phyloP scores from a whole-genome alignment of 2,329 filamentous ascomycete genomes.

The Aspergillus sclerotialis region DNA sequence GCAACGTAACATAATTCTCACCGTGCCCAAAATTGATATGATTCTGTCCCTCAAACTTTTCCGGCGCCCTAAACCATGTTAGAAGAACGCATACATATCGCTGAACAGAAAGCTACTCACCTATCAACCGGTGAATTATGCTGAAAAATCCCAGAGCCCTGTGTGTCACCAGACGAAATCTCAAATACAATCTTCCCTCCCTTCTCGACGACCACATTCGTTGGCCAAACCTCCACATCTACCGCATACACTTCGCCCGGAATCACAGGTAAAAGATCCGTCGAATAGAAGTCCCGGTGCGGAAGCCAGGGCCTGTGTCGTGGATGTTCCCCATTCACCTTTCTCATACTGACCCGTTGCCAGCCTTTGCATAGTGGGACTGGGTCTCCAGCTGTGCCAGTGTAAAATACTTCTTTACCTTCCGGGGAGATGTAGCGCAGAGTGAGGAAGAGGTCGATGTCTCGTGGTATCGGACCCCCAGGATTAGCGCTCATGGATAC shows the following conservation, averaged over 20 bases:
- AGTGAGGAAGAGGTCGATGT: conserved; percentile 51
- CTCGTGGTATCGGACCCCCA: conserved; percentile 35
- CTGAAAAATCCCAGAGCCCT: conserved; percentile 44
- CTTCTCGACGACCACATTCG: conserved; percentile 28
- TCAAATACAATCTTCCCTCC: conserved; percentile 24
- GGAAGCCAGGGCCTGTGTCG: conserved; percentile 42
- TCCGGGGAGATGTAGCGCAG: conserved; percentile 44
- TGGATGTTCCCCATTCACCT: conserved; percentile 38
- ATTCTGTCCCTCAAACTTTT: conserved; percentile 41
- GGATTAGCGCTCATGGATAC: conserved; percentile 46
- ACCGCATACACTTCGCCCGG: conserved; percentile 45
- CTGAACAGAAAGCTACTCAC: conserved; percentile 10
- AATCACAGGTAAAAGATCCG: conserved; percentile 41
- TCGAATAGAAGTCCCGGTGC: conserved; percentile 45
- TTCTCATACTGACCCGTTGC: conserved; percentile 47
- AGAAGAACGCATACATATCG: conserved; percentile 1
- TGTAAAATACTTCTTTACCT: conserved; percentile 49
- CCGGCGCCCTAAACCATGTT: conserved; percentile 28
- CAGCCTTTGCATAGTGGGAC: conserved; percentile 50
- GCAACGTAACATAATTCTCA: conserved; percentile 43
- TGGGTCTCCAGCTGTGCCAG: conserved; percentile 49
- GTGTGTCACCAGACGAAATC: conserved; percentile 42
- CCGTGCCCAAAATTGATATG: conserved; percentile 43
- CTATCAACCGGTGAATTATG: conserved; percentile 36
- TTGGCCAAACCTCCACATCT: conserved; percentile 40